A percentile compares a stretch with the other conserved stretches of the same genome.
These are phyloP conservation scores for Colletotrichum spinosum DNA, from an alignment of 2,329 filamentous ascomycete genomes.

Conservation along the genomic window DNA sequence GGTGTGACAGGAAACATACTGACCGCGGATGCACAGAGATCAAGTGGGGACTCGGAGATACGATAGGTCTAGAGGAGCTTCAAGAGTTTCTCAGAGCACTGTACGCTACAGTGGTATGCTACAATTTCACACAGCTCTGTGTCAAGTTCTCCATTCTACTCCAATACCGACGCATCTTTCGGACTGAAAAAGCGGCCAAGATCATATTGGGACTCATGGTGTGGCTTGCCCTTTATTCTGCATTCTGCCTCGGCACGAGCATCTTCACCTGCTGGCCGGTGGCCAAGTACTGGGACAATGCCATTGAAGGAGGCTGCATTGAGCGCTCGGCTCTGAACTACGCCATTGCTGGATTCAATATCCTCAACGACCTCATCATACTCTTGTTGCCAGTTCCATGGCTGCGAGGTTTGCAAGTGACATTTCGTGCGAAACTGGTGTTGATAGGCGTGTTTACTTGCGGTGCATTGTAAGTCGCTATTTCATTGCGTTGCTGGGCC, in stretches of 20 bases:
- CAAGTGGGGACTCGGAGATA: slow-evolving; percentile 41
- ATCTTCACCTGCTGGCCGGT: slow-evolving; percentile 44
- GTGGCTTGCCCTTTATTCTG: slow-evolving; percentile 40
- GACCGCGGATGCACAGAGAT: slow-evolving; percentile 35
- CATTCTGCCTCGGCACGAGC: slow-evolving; percentile 39
- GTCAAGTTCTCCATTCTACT: slow-evolving; percentile 46
- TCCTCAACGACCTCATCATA: slow-evolving; percentile 46
- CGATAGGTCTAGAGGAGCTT: slow-evolving; percentile 31
- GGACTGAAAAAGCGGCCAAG: slow-evolving; percentile 36
- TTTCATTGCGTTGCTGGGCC: neutral
- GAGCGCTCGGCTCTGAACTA: slow-evolving; percentile 41
- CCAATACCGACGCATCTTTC: slow-evolving; percentile 45
- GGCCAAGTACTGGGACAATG: slow-evolving; percentile 43
- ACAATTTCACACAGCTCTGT: slow-evolving; percentile 42
- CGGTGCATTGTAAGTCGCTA: slow-evolving; percentile 49
- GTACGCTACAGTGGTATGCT: slow-evolving; percentile 41
- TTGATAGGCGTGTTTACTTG: slow-evolving; percentile 53
- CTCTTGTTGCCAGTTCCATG: slow-evolving; percentile 45
- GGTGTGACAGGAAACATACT: neutral
- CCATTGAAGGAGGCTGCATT: slow-evolving; percentile 41
- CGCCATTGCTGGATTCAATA: slow-evolving; percentile 47
- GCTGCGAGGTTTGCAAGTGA: slow-evolving; percentile 50
- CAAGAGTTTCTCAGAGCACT: slow-evolving; percentile 40
- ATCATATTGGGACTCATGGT: slow-evolving; percentile 41
- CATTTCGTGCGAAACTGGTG: slow-evolving; percentile 53